Evolutionary conservation across 169 alveolate species (phyloP), one percentile per base, ranked within the genome.

Genomic region (Theileria parva): DNA sequence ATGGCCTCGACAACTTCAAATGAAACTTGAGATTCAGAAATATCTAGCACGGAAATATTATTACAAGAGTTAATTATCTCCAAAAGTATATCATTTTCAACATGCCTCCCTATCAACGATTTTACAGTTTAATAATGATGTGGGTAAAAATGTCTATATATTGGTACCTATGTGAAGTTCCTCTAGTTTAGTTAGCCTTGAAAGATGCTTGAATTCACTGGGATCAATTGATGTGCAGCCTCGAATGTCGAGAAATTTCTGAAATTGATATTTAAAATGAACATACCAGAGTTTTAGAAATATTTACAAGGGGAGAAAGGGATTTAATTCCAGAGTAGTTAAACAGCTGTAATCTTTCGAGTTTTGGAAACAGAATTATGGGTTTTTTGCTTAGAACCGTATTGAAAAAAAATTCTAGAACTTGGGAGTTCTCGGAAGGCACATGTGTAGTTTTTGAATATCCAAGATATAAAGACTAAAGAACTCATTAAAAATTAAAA

Each of bases 141-240:
- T n/a, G 13, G 5, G 66, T 44, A 44, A 37, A 37, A 44, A 1
- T 44, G 8, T 32, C 37, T 32, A 32, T 32, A 32, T 32, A 32
- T 32, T 37, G 34, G 72, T 65, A 13, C 88, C 88, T 0, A 67
- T 72, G 19, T 55, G 55, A 1, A 81, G 70, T 53, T 81, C 71
- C 66, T 81, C 80, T 9, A 81, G 67, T 7, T 27, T 34, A 8
- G 55, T 15, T 21, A 81, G 68, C 11, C 21, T 9, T 0, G 50
- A n/a, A 53, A 70, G 55, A n/a, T 34, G 51, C 8, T 21, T 32
- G 74, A 70, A 81, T 30, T 81, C 88, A 15, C 21, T 64, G 25
- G 61, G 44, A 6, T 75, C 74, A 39, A 81, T 74, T 9, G 39
- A 83, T 28, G 57, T 76, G 48, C 88, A 81, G 7, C 88, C 88